These are phyloP conservation scores for Kwoniella mangroviensis DNA, from an alignment of 768 basidiomycete genomes.

Conservation along the genomic window DNA sequence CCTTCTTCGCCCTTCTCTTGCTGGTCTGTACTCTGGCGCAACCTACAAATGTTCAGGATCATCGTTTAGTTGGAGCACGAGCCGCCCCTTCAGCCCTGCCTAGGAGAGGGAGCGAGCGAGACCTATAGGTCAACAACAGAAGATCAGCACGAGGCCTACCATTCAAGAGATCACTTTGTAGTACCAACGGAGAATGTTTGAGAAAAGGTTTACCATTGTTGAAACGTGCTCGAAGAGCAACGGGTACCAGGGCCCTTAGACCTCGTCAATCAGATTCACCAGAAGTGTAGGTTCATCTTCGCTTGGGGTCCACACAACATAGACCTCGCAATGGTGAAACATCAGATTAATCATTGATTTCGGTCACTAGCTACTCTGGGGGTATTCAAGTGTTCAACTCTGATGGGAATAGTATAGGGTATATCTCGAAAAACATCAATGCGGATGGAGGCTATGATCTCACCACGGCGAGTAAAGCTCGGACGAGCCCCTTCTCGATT, in stretches of 20 bases:
- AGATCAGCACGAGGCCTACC: background rate
- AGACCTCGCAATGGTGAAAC: background rate
- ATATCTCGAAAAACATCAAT: slow-evolving; percentile 2
- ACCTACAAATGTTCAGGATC: background rate
- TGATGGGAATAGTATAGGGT: background rate
- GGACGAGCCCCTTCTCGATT: background rate
- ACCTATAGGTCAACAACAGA: background rate
- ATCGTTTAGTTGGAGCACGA: background rate
- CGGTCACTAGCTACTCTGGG: background rate
- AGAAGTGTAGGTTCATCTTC: slow-evolving; percentile 1
- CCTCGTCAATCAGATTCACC: background rate
- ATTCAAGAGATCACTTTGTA: slow-evolving; percentile 6
- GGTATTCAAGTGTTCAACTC: slow-evolving; percentile 1
- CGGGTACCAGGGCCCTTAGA: background rate
- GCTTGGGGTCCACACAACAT: background rate
- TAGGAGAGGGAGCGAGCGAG: background rate
- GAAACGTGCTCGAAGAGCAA: background rate
- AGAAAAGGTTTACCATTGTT: slow-evolving; percentile 1
- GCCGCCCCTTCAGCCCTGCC: background rate
- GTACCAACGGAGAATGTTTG: slow-evolving; percentile 9
- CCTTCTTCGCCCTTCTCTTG: background rate
- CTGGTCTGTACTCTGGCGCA: background rate
- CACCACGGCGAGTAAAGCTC: background rate
- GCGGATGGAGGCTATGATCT: background rate
- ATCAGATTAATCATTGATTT: background rate